Conservation (phyloP, 2,329 filamentous ascomycete species). For the Scedosporium boydii region DNA sequence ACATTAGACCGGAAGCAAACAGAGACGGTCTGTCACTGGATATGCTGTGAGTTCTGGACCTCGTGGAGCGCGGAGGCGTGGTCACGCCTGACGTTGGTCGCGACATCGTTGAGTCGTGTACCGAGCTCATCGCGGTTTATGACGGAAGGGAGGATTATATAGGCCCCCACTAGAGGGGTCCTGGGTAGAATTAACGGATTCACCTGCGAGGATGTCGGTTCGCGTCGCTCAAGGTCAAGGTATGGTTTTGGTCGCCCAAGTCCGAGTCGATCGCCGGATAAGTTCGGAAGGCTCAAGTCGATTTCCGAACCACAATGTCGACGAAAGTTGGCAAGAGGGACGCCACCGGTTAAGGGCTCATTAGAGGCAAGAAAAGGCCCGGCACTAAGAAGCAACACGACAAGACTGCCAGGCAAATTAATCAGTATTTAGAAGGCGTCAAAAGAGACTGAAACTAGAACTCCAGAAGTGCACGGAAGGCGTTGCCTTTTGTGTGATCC, state of each 20-base stretch:
- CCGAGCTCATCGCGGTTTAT: not conserved
- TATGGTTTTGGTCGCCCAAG: not conserved
- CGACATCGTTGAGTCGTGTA: conserved; percentile 15
- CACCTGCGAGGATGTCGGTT: not conserved
- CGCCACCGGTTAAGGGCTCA: not conserved
- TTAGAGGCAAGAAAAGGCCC: not conserved
- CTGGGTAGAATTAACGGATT: not conserved
- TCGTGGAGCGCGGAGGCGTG: conserved; percentile 22
- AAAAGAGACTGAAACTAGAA: conserved; percentile 1
- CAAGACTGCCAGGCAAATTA: not conserved
- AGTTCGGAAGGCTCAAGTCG: not conserved
- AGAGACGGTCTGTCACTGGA: conserved; percentile 63
- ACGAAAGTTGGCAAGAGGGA: not conserved
- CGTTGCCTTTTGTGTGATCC: conserved; percentile 2
- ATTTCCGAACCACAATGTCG: not conserved
- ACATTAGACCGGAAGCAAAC: conserved; percentile 47
- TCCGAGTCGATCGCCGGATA: not conserved
- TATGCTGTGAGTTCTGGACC: conserved; percentile 52
- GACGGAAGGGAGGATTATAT: not conserved
- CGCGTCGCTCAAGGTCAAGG: not conserved
- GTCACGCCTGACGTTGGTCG: conserved; percentile 23
- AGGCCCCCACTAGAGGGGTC: not conserved
- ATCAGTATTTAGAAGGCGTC: not conserved
- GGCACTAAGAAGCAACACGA: not conserved
- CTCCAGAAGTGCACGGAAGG: not conserved